phyloP scores from a whole-genome alignment of 2,329 filamentous ascomycete species.

The Diaporthe batatas region DNA sequence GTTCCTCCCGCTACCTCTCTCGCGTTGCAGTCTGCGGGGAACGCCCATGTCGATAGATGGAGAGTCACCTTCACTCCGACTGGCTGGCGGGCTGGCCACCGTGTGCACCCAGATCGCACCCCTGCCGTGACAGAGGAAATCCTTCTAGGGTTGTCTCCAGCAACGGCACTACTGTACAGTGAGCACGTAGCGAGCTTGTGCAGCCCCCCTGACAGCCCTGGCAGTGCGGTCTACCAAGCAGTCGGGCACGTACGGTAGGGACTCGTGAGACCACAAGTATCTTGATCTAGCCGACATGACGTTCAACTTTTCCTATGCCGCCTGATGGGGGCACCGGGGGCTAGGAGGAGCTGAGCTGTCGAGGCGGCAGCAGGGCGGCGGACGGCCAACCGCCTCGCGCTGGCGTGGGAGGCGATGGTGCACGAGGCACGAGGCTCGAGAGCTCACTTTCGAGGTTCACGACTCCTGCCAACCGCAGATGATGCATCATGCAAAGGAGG shows the following conservation, averaged over 20 bases:
- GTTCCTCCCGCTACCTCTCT: constrained; percentile 26
- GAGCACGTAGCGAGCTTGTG: constrained; percentile 19
- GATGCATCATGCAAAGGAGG: constrained; percentile 34
- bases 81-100: constrained; percentile 36
- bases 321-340: not conserved
- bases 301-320: not conserved
- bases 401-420: constrained; percentile 2
- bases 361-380: constrained; percentile 14
- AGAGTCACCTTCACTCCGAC: constrained; percentile 38
- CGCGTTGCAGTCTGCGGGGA: constrained; percentile 40
- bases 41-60: constrained; percentile 38
- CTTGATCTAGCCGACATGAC: not conserved
- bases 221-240: not conserved
- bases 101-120: constrained; percentile 26
- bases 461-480: constrained; percentile 37
- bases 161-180: constrained; percentile 20
- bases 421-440: constrained; percentile 24
- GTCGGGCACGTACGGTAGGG: constrained; percentile 17
- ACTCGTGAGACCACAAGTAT: not conserved
- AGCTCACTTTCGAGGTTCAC: constrained; percentile 17
- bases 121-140: constrained; percentile 9
- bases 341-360: constrained; percentile 10
- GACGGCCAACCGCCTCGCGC: constrained; percentile 4
- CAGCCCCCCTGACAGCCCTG: constrained; percentile 2
- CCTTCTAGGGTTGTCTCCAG: not conserved